A percentile compares a stretch with the other conserved stretches of the same genome.
phyloP scores from a whole-genome alignment of 192 early-diverging fungal species.

The Piromyces finnis region DNA sequence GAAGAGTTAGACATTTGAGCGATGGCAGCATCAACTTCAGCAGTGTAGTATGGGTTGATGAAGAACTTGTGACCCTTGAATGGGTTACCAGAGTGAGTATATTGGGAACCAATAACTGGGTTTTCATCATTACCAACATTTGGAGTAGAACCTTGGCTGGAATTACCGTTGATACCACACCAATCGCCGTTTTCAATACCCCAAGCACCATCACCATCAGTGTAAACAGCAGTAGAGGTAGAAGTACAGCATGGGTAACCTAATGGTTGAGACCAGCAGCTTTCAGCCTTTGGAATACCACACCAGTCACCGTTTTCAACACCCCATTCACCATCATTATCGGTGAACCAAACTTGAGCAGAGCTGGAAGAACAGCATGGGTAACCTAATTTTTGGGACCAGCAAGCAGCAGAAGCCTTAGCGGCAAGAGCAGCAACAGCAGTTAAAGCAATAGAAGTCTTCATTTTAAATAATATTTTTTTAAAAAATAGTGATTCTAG shows the following conservation, averaged over 20 bases:
- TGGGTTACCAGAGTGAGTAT: neutral
- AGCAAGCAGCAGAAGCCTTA: neutral
- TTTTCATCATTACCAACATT: too few species aligned
- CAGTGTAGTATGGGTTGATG: neutral
- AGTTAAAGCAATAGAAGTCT: neutral
- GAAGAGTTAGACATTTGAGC: neutral
- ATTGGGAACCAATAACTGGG: neutral
- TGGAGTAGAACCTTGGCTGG: neutral
- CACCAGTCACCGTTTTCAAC: neutral
- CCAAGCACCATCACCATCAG: too few species aligned
- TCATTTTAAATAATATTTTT: neutral
- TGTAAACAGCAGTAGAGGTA: too few species aligned
- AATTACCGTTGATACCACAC: too few species aligned
- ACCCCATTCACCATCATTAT: neutral
- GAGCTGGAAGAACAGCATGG: neutral
- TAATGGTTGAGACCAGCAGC: too few species aligned
- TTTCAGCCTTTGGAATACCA: neutral
- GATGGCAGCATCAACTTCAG: neutral
- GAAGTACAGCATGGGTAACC: too few species aligned
- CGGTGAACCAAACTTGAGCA: neutral
- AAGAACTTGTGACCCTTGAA: neutral
- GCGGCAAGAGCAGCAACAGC: neutral
- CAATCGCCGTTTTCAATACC: too few species aligned
- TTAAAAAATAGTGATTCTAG: too few species aligned
- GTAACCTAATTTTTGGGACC: neutral